Base-by-base conservation (phyloP, 345 rosid species). In the Syzygium oleosum region DNA sequence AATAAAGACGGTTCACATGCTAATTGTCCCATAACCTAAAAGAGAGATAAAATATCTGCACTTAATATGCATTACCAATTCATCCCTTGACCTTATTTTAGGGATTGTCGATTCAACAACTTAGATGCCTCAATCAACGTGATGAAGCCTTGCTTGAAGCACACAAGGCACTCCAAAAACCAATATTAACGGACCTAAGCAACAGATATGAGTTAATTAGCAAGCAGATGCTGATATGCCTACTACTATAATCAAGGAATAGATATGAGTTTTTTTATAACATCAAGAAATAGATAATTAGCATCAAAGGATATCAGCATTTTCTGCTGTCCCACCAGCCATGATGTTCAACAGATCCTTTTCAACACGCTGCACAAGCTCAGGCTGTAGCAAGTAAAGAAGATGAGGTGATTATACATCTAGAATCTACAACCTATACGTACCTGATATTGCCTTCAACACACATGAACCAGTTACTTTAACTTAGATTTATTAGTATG, bases 331-430 rank as follows among this genome's bases (percentile, higher is more conserved):
- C 87, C 94, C 96, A 59, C 98, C 97, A 80, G 95, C 93, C 98
- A 97, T 96, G 91, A 98, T 97, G 88, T 97, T 97, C 92, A 97
- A 85, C 91, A 98, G 92, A 89, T 97, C 97, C 89, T 89, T 96
- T 90, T 98, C 99, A 54, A 93, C 99, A 25, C 98, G 94, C 89
- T 92, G 98, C 73, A 98, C 99, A 90, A 97, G 95, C 94, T 97
- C 99, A 77, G 99, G 99, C 99, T 98, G 95, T 91, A 90, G 91
- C 84, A 52, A 73, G 34, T 51, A 84, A 84, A 90, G 31, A 85
- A 89, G 12, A 55, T 55, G 16, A 58, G 63, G 51, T 85, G 21
- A 54, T 23, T 78, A 12, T 38, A 85, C 1, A 21, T 27, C 41
- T 17, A 34, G 79, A 68, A 68, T 2, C 79, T 68, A 34, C 41